Evolutionary conservation across 1,284 basidiomycete genomes (phyloP), one percentile per base, ranked within the genome.

Genomic region (Ustilago curta): DNA sequence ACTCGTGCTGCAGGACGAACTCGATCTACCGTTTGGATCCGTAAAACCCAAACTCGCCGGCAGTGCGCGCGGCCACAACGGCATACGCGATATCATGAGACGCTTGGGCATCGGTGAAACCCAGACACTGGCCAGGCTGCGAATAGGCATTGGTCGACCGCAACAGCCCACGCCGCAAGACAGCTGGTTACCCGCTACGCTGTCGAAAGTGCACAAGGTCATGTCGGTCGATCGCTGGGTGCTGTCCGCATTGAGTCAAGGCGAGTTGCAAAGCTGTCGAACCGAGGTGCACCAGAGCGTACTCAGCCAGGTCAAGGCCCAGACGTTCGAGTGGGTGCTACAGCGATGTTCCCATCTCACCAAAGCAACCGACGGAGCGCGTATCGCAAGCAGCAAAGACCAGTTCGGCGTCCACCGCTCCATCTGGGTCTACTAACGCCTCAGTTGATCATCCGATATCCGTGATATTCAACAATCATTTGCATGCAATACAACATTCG

Each of bases 1-100:
- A 1, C 49, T 75, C 0, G 57, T 75, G 2, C 57, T 75, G 4
- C 72, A 75, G 29, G 72, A 75, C 49, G 72, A 75, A 25, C 67
- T 75, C 1, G 67, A 70, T 19, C 49, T 63, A 2, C 21, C n/a
- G 3, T 75, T 75, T 31, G 59, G 59, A 0, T 5, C 14, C 21
- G 63, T 70, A 6, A 63, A 63, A 16, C 14, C 42, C 2, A 62
- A 59, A 32, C 25, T 53, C 25, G 16, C 2, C 8, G 72, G 72
- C 19, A 57, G 52, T 29, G 72, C 72, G 0, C 27, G 63, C 8
- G 72, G 72, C 14, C 72, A 75, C 35, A 75, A 75, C 19, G 72
- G 72, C 5, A 23, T 75, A 0, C 50, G 66, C 1, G 63, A 66
- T 19, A 70, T 70, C 23, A 19, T 75, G 18, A 8, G 35, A 1